Base-by-base conservation (phyloP, 139 green algal genomes). In the Volvox africanus region DNA sequence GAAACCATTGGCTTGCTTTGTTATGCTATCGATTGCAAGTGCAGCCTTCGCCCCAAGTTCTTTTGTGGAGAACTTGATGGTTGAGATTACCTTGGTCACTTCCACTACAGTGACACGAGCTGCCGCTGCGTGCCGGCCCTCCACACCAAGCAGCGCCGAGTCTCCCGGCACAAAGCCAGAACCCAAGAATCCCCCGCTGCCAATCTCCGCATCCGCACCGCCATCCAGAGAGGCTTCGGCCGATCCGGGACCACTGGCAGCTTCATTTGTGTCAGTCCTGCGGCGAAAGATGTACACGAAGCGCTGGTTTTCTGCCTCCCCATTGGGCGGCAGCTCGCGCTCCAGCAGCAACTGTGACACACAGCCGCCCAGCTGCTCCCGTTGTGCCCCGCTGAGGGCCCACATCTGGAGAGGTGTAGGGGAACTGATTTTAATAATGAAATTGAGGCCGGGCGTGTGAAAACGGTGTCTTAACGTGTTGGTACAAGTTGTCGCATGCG, bases 71-170 rank as follows among this genome's bases (percentile, higher is more conserved):
- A n/a, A n/a, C n/a, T n/a, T n/a, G n/a, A n/a, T n/a, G n/a, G n/a
- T 32, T 28, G 67, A 26, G 14, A 26, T 30, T 33, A 93, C 91
- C 86, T 82, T 62, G 0, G 37, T 83, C 0, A 94, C 91, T 16
- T 76, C 78, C 0, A n/a, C 73, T 28, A 95, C 92, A 0, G 82
- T 88, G 12, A 95, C 91, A 2, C 93, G 87, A 0, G 92, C 93
- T 0, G 91, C 73, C 6, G 76, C 86, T 0, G 91, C 68, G 65
- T 95, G 93, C 3, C 83, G 36, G 16, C 96, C 96, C 61, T 98
- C 97, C 71, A 98, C 73, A 69, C 95, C 93, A 33, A 98, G 93
- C 75, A 97, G 77, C 28, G 91, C 91, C 82, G 95, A 92, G 78
- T 98, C 96, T 0, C 96, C 97, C 19, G 91, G 85, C 0, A 32